These are phyloP conservation scores for Candida schatavii DNA, from an alignment of 805 yeast species.

Conservation along the genomic window DNA sequence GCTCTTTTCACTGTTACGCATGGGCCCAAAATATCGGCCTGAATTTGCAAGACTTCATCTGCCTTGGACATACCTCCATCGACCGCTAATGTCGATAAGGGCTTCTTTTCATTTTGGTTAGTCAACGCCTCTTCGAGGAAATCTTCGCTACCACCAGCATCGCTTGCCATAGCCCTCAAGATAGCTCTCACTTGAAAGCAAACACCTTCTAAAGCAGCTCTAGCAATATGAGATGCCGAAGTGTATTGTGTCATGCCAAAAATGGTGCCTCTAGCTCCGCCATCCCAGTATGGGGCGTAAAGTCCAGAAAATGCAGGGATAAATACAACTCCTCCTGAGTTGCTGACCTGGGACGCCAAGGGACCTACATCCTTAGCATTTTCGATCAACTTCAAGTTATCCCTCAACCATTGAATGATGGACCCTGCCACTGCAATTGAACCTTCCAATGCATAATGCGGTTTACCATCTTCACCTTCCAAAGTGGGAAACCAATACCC, in stretches of 20 bases:
- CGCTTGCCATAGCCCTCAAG: constrained; percentile 83
- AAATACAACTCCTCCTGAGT: constrained; percentile 88
- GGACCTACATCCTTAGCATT: constrained; percentile 88
- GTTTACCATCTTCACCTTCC: constrained; percentile 45
- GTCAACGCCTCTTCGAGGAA: constrained; percentile 52
- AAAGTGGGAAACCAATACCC: constrained; percentile 85
- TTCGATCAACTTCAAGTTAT: constrained; percentile 78
- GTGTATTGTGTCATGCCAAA: constrained; percentile 92
- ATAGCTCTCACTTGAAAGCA: constrained; percentile 93
- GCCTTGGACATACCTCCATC: constrained; percentile 97
- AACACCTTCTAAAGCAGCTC: constrained; percentile 94
- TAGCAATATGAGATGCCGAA: constrained; percentile 85
- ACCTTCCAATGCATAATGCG: constrained; percentile 91
- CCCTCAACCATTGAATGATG: constrained; percentile 90
- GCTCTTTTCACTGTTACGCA: constrained; percentile 80
- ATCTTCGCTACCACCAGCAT: constrained; percentile 63
- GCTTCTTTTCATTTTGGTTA: constrained; percentile 42
- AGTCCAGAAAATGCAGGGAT: constrained; percentile 94
- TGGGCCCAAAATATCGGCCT: constrained; percentile 88
- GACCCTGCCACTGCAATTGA: constrained; percentile 96
- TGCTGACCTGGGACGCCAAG: constrained; percentile 74
- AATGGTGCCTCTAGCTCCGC: constrained; percentile 87
- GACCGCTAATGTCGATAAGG: constrained; percentile 62
- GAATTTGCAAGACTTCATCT: constrained; percentile 89
- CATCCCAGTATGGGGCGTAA: constrained; percentile 95